Conservation (phyloP, 331 rosid species). For the Quercus phellos region DNA sequence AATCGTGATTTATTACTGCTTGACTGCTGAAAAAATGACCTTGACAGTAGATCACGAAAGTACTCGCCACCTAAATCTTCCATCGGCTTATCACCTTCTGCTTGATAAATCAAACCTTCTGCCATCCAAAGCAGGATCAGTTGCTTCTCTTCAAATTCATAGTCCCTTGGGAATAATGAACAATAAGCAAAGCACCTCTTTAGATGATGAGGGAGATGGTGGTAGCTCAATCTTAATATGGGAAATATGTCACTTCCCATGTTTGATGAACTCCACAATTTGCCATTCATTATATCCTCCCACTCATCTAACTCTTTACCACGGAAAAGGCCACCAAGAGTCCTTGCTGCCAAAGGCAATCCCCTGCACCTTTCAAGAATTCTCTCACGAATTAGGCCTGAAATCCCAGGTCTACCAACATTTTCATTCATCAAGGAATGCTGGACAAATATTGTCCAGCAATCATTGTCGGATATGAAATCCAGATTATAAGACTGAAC, state of each 20-base stretch:
- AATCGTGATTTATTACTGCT: background rate
- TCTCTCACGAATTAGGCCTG: too few relatives aligned
- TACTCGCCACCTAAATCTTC: slow-evolving; percentile 15
- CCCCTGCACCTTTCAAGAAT: slow-evolving; percentile 1
- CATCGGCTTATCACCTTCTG: background rate
- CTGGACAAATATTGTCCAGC: too few relatives aligned
- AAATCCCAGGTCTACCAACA: too few relatives aligned
- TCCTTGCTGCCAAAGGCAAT: slow-evolving; percentile 21
- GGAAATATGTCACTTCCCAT: slow-evolving; percentile 2
- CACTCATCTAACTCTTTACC: background rate
- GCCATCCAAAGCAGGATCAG: slow-evolving; percentile 25
- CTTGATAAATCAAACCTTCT: slow-evolving; percentile 8
- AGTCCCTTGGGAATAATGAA: slow-evolving; percentile 21
- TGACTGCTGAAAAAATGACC: slow-evolving; percentile 17
- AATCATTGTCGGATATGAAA: too few relatives aligned
- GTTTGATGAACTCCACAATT: background rate
- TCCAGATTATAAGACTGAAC: too few relatives aligned
- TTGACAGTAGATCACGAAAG: slow-evolving; percentile 6
- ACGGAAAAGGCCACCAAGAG: slow-evolving; percentile 18
- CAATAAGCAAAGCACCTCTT: slow-evolving; percentile 25
- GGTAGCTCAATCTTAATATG: slow-evolving; percentile 17
- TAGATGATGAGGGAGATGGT: slow-evolving; percentile 14
- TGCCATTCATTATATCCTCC: background rate
- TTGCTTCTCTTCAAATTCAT: slow-evolving; percentile 9
- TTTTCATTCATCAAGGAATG: too few relatives aligned